Percentiles rank a stretch among this genome's conserved stretches.
Conservation (phyloP, 768 basidiomycete species). For the Nidularia sp. region DNA sequence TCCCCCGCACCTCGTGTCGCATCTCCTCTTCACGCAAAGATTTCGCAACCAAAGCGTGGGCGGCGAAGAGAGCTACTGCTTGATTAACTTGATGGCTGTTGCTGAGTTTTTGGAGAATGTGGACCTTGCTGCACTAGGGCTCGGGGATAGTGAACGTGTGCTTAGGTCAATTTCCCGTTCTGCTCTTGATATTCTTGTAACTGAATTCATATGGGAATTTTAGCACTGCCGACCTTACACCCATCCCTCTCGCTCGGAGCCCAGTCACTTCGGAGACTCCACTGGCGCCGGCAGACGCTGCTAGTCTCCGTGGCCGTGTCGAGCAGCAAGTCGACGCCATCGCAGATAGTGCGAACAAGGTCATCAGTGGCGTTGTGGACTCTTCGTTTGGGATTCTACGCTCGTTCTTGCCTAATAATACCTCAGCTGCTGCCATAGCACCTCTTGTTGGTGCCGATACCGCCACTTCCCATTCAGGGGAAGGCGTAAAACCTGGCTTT, state of each 20-base stretch:
- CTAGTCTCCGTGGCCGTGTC: conserved; percentile 64
- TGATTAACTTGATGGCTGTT: conserved; percentile 93
- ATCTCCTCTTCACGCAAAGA: conserved; percentile 61
- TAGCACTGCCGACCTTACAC: conserved; percentile 77
- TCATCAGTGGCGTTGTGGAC: conserved; percentile 86
- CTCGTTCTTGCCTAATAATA: conserved; percentile 58
- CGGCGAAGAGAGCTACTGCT: conserved; percentile 89
- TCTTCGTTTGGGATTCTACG: conserved; percentile 85
- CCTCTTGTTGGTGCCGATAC: not conserved
- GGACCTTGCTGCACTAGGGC: conserved; percentile 65
- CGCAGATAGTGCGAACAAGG: conserved; percentile 78
- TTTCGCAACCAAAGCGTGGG: conserved; percentile 54
- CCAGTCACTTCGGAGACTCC: conserved; percentile 44
- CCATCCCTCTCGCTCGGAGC: conserved; percentile 68
- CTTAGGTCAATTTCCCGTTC: conserved; percentile 42
- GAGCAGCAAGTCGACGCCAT: conserved; percentile 79
- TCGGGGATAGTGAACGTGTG: conserved; percentile 54
- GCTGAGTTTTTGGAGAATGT: conserved; percentile 96
- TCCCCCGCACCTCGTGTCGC: conserved; percentile 73
- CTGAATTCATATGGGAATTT: not conserved
- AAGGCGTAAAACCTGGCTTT: conserved; percentile 41
- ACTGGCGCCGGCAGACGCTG: conserved; percentile 39
- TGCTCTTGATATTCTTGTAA: conserved; percentile 1
- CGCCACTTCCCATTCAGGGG: conserved; percentile 5
- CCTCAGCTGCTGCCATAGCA: not conserved